Percentiles rank a stretch among this genome's conserved stretches.
Evolutionary conservation across 169 alveolate species (phyloP).

Genomic region (Plasmodium berghei): DNA sequence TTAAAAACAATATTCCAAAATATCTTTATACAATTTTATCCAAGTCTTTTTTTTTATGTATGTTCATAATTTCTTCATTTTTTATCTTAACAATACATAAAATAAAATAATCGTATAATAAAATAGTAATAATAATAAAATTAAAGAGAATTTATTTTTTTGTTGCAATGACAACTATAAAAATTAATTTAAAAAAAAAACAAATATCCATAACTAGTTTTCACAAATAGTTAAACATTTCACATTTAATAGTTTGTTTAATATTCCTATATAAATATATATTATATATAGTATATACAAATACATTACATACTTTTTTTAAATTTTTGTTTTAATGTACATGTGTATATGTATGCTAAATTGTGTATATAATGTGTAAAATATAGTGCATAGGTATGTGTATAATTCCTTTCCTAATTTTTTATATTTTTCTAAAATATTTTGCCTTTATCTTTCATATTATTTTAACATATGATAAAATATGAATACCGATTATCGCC

Average conservation of each 20-base stretch:
- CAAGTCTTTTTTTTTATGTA: conserved; percentile 14
- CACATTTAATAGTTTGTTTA: background rate
- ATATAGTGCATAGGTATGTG: background rate
- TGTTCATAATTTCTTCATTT: conserved; percentile 7
- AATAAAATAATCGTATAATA: background rate
- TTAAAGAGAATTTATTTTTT: conserved; percentile 9
- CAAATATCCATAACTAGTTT: conserved; percentile 4
- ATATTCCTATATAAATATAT: background rate
- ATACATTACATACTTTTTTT: background rate
- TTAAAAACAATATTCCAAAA: conserved; percentile 15
- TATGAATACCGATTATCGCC: too few species aligned
- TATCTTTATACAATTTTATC: conserved; percentile 2
- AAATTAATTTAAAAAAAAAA: conserved; percentile 6
- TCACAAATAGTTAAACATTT: conserved; percentile 16
- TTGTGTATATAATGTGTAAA: background rate
- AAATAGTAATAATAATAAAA: background rate
- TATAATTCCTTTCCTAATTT: conserved; percentile 8
- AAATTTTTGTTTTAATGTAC: background rate
- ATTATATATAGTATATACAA: background rate
- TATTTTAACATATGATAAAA: too few species aligned
- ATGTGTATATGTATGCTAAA: background rate
- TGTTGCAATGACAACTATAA: conserved; percentile 36
- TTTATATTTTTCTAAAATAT: background rate
- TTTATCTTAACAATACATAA: background rate
- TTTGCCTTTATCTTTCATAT: background rate